Base-by-base conservation (phyloP, 495 filamentous ascomycete species). In the Margaritispora aquatica region DNA sequence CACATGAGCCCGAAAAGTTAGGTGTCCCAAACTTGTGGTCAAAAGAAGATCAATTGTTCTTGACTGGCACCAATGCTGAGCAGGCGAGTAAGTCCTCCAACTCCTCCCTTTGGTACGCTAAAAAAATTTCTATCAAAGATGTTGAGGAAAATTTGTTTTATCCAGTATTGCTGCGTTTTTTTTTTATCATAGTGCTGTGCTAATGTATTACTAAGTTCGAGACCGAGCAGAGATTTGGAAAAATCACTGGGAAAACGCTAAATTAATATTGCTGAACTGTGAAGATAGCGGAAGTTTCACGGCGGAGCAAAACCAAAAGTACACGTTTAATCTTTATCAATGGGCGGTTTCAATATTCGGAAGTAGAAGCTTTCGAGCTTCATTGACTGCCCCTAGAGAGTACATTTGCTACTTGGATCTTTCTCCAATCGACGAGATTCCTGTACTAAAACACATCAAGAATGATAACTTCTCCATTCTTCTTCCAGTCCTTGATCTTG, bases 281-380 rank as follows among this genome's bases (percentile, higher is more conserved):
- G n/a, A 20, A 56, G 54, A 55, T 75, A 76, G 61, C 73, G n/a
- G n/a, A n/a, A n/a, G n/a, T n/a, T n/a, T n/a, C n/a, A n/a, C n/a
- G n/a, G n/a, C n/a, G n/a, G n/a, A n/a, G n/a, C n/a, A n/a, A n/a
- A n/a, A n/a, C n/a, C n/a, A n/a, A n/a, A n/a, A 72, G 5, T 66
- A 66, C 57, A 63, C 56, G 7, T 70, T 67, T 0, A 52, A 69
- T 47, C 70, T 83, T 1, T 83, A 83, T 59, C 68, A 78, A 59
- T 83, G 80, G 80, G 76, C 80, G 0, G 80, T 77, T 60, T 73
- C 73, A 63, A 77, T 81, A 41, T 83, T 79, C 58, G 77, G 76
- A 11, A 78, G 74, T 62, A 70, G 80, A 63, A 81, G 78, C 63
- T 83, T 83, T 48, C 69, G 76, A 2, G 72, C 79, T 63, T 81